Percentiles rank a stretch among this genome's conserved stretches.
These are phyloP conservation scores for Colletotrichum kahawae DNA, from an alignment of 2,329 filamentous ascomycete genomes.

Conservation along the genomic window DNA sequence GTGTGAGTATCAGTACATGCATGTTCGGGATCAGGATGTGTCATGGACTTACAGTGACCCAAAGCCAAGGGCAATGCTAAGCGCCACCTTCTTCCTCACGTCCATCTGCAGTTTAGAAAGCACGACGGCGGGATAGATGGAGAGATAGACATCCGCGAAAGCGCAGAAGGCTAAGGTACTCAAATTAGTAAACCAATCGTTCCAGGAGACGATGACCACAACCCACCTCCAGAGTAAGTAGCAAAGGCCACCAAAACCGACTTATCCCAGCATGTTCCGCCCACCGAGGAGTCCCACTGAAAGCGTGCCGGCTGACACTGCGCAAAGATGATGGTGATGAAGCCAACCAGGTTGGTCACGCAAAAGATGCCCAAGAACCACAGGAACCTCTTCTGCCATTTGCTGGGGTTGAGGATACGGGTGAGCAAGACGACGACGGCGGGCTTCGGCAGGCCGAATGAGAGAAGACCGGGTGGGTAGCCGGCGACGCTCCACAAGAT, in stretches of 20 bases:
- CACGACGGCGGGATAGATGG: constrained; percentile 43
- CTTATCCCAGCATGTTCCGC: constrained; percentile 36
- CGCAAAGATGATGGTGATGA: constrained; percentile 44
- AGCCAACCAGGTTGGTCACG: constrained; percentile 34
- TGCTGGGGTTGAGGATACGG: constrained; percentile 41
- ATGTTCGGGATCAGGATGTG: neutral
- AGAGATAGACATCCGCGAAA: constrained; percentile 45
- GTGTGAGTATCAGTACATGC: neutral
- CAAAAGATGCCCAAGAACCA: constrained; percentile 38
- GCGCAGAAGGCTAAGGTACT: constrained; percentile 37
- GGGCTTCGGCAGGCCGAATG: constrained; percentile 46
- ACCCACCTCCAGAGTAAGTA: constrained; percentile 43
- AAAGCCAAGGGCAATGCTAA: constrained; percentile 41
- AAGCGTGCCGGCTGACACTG: constrained; percentile 45
- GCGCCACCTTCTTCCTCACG: constrained; percentile 43
- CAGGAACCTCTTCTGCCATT: constrained; percentile 37
- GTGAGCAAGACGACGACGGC: constrained; percentile 43
- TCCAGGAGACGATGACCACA: neutral
- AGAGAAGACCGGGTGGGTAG: constrained; percentile 41
- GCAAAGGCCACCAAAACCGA: constrained; percentile 42
- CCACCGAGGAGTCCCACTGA: constrained; percentile 41
- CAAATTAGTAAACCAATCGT: neutral
- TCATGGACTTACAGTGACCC: constrained; percentile 36
- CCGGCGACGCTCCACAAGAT: constrained; percentile 40
- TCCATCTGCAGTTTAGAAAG: constrained; percentile 41